Evolutionary conservation across 768 basidiomycete genomes (phyloP).

Genomic region (Tubosaeta brunneosetosa): DNA sequence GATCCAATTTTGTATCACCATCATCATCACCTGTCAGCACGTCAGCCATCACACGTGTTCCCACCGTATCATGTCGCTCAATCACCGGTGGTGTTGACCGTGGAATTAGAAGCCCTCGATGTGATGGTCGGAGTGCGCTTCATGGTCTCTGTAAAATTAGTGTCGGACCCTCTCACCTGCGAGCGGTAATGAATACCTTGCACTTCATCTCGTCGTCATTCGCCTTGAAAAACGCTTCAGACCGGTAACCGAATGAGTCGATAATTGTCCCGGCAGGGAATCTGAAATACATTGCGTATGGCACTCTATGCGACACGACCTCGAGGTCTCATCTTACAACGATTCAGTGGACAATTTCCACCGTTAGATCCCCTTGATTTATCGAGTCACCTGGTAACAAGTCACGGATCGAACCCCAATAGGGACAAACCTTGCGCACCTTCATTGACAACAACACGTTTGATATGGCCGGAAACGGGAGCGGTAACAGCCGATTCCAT

Average conservation of each 20-base stretch:
- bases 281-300: slow-evolving; percentile 17
- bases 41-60: slow-evolving; percentile 5
- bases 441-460: slow-evolving; percentile 87
- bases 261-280: slow-evolving; percentile 6
- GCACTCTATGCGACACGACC: slow-evolving; percentile 15
- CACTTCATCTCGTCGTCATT: background rate
- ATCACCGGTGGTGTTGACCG: slow-evolving; percentile 2
- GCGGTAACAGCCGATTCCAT: slow-evolving; percentile 98
- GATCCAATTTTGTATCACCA: slow-evolving; percentile 3
- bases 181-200: slow-evolving; percentile 14
- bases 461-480: slow-evolving; percentile 94
- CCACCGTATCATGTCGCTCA: slow-evolving; percentile 15
- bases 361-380: slow-evolving; percentile 87
- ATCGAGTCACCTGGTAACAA: slow-evolving; percentile 74
- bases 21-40: slow-evolving; percentile 1
- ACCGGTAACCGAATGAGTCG: slow-evolving; percentile 1
- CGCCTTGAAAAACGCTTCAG: background rate
- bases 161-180: slow-evolving; percentile 3
- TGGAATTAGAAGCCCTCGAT: slow-evolving; percentile 7
- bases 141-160: slow-evolving; percentile 7
- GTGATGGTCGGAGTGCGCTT: slow-evolving; percentile 7
- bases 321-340: background rate
- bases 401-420: slow-evolving; percentile 3
- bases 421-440: slow-evolving; percentile 39
- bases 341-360: slow-evolving; percentile 75